phyloP scores from a whole-genome alignment of 2,329 filamentous ascomycete genomes.

The Lasiodiplodia theobromae region DNA sequence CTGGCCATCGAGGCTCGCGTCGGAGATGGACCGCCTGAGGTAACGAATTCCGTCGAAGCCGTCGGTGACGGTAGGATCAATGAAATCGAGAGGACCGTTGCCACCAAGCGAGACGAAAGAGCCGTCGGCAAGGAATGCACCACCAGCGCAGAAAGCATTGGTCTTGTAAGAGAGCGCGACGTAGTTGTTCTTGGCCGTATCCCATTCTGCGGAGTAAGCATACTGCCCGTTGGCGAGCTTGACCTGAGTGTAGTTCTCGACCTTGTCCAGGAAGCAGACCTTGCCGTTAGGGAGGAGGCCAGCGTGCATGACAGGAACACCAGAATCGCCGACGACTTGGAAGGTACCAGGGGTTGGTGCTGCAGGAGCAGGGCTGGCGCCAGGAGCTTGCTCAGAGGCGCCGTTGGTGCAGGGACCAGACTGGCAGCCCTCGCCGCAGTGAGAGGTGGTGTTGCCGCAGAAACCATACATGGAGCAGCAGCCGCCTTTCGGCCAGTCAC shows the following conservation, averaged over 20 bases:
- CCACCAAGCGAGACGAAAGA: slow-evolving; percentile 63
- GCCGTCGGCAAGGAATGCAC: slow-evolving; percentile 65
- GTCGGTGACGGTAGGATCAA: slow-evolving; percentile 65
- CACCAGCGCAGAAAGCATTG: slow-evolving; percentile 68
- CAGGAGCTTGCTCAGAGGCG: slow-evolving; percentile 49
- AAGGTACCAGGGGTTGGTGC: slow-evolving; percentile 57
- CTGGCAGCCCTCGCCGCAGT: slow-evolving; percentile 65
- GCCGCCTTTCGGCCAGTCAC: slow-evolving; percentile 59
- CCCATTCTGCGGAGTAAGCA: slow-evolving; percentile 67
- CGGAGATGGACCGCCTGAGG: slow-evolving; percentile 55
- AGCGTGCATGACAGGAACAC: slow-evolving; percentile 70
- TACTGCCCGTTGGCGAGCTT: slow-evolving; percentile 61
- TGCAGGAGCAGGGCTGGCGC: slow-evolving; percentile 54
- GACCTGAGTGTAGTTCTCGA: slow-evolving; percentile 68
- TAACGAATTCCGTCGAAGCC: slow-evolving; percentile 66
- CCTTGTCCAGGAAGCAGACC: slow-evolving; percentile 68
- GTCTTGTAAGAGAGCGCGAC: slow-evolving; percentile 61
- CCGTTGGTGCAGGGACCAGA: slow-evolving; percentile 59
- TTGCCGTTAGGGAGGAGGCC: slow-evolving; percentile 65
- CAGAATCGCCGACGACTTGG: slow-evolving; percentile 60
- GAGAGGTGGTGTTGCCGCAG: slow-evolving; percentile 57
- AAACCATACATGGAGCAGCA: slow-evolving; percentile 67
- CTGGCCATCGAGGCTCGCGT: slow-evolving; percentile 56
- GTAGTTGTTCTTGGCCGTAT: slow-evolving; percentile 58
- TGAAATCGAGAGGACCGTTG: slow-evolving; percentile 61